Percentiles rank a stretch among this genome's conserved stretches.
Conservation (phyloP, 2,329 filamentous ascomycete species). For the Nigrospora sphaerica region DNA sequence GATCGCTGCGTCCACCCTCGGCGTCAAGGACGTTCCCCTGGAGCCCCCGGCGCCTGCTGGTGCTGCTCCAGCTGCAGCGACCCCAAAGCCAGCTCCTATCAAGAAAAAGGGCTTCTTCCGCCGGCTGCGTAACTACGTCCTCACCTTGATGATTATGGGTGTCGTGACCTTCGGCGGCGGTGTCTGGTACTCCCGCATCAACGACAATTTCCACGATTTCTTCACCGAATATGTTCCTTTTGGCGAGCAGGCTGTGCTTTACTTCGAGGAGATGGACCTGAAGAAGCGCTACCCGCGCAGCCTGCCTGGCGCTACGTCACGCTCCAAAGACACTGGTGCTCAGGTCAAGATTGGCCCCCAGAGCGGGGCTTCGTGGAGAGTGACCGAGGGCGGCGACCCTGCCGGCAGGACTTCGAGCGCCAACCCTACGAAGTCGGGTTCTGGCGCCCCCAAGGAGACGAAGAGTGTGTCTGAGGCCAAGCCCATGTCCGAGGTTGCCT, state of each 20-base stretch:
- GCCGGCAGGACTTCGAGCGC: constrained; percentile 20
- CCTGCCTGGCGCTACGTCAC: constrained; percentile 31
- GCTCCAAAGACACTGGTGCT: constrained; percentile 54
- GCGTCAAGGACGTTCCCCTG: constrained; percentile 28
- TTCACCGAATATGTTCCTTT: constrained; percentile 96
- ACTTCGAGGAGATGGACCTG: constrained; percentile 93
- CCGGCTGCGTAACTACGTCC: constrained; percentile 68
- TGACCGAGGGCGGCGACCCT: constrained; percentile 21
- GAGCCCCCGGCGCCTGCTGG: constrained; percentile 31
- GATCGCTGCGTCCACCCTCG: constrained; percentile 29
- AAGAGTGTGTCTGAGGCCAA: constrained; percentile 17
- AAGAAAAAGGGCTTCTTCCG: constrained; percentile 60
- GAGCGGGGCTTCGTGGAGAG: constrained; percentile 69
- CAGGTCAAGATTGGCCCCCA: constrained; percentile 78
- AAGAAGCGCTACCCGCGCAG: constrained; percentile 67
- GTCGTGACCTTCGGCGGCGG: constrained; percentile 78
- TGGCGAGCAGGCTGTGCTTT: constrained; percentile 89
- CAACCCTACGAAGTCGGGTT: constrained; percentile 9
- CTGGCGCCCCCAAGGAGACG: constrained; percentile 10
- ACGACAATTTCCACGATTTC: constrained; percentile 98
- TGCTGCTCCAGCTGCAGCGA: constrained; percentile 26
- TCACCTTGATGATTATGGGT: constrained; percentile 70
- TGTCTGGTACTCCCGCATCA: constrained; percentile 86
- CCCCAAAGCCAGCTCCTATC: constrained; percentile 28
- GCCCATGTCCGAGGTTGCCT: constrained; percentile 10